Percentiles rank a stretch among this genome's conserved stretches.
phyloP scores from a whole-genome alignment of 1,284 basidiomycete genomes.

The Cryptococcus amylolentus region DNA sequence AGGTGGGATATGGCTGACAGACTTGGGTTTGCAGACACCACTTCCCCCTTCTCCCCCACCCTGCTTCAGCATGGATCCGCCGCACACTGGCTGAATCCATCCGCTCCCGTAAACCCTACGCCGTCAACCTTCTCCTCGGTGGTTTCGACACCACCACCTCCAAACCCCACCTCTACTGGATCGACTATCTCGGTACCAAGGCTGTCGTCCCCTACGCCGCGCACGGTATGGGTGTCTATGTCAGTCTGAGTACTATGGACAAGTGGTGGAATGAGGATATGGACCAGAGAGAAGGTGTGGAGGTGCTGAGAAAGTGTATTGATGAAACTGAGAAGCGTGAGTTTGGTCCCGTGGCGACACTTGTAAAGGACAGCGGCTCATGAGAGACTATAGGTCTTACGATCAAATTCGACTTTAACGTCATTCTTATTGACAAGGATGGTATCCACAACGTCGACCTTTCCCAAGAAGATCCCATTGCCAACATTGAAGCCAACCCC shows the following conservation, averaged over 20 bases:
- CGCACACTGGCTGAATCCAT: slow-evolving; percentile 83
- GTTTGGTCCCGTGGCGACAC: slow-evolving; percentile 12
- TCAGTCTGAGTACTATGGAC: slow-evolving; percentile 87
- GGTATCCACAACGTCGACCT: slow-evolving; percentile 72
- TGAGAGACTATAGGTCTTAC: slow-evolving; percentile 55
- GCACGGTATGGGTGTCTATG: slow-evolving; percentile 93
- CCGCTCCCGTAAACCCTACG: slow-evolving; percentile 81
- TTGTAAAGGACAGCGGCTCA: neutral
- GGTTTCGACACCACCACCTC: slow-evolving; percentile 73
- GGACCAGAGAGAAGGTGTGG: slow-evolving; percentile 71
- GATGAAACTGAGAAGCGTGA: slow-evolving; percentile 78
- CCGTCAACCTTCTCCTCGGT: slow-evolving; percentile 88
- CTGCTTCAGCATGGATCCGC: slow-evolving; percentile 92
- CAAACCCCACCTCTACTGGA: slow-evolving; percentile 80
- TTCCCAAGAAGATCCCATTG: slow-evolving; percentile 32
- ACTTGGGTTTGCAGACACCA: slow-evolving; percentile 20
- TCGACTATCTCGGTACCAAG: slow-evolving; percentile 91
- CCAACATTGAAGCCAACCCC: slow-evolving; percentile 24
- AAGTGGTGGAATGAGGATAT: slow-evolving; percentile 57
- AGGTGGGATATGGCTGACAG: neutral
- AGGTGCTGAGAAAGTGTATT: slow-evolving; percentile 77
- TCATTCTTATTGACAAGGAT: slow-evolving; percentile 87
- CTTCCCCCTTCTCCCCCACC: slow-evolving; percentile 79
- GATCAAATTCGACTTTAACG: slow-evolving; percentile 78
- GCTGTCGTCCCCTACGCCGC: slow-evolving; percentile 87